These are phyloP conservation scores for Tulasnella sp. DNA, from an alignment of 768 basidiomycete genomes.

Conservation along the genomic window DNA sequence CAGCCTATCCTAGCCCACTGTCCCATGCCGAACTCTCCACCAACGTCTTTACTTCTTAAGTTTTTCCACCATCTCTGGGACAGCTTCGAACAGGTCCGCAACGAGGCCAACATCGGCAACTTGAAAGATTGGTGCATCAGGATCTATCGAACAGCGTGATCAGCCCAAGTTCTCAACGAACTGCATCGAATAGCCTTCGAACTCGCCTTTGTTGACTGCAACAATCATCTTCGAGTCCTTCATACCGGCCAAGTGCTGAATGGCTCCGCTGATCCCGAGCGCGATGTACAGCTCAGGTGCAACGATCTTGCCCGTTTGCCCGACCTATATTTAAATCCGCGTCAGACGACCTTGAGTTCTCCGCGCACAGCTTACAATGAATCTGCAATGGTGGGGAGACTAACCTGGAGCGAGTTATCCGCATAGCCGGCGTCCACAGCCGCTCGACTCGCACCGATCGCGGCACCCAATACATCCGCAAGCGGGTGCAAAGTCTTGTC, in stretches of 20 bases:
- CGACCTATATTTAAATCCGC: slow-evolving; percentile 43
- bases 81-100: slow-evolving; percentile 83
- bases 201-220: slow-evolving; percentile 84
- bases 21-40: background rate
- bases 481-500: slow-evolving; percentile 74
- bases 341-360: background rate
- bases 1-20: background rate
- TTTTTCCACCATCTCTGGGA: slow-evolving; percentile 85
- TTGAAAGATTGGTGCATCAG: slow-evolving; percentile 98
- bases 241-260: slow-evolving; percentile 99
- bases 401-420: slow-evolving; percentile 79
- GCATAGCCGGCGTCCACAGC: slow-evolving; percentile 98
- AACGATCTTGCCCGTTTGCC: slow-evolving; percentile 97
- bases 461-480: slow-evolving; percentile 86
- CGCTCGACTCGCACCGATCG: slow-evolving; percentile 94
- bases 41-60: slow-evolving; percentile 39
- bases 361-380: background rate
- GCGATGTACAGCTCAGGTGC: slow-evolving; percentile 96
- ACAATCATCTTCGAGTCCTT: slow-evolving; percentile 98
- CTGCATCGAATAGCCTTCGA: background rate
- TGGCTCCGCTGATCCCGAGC: slow-evolving; percentile 94
- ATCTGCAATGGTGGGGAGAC: background rate
- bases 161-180: background rate
- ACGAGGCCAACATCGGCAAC: slow-evolving; percentile 93
- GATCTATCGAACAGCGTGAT: slow-evolving; percentile 40